Evolutionary conservation across 192 early-diverging fungal genomes (phyloP).

Genomic region (Backusella tuberculispora): DNA sequence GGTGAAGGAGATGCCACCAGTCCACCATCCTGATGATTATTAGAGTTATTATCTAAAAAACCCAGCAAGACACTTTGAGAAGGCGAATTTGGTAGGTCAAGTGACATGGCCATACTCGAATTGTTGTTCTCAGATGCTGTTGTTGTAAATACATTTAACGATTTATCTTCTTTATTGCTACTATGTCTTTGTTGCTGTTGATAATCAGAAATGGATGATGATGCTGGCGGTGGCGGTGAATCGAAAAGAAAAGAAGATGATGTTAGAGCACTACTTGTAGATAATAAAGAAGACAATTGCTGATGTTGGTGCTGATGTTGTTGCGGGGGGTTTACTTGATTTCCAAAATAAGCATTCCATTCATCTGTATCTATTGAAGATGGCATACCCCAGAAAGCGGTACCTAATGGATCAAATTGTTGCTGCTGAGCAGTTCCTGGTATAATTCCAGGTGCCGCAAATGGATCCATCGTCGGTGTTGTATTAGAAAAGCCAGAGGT

Average conservation of each 20-base stretch:
- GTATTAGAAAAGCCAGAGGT: not conserved
- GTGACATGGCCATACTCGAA: not conserved
- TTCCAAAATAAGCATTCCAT: constrained; percentile 34
- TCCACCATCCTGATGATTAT: not conserved
- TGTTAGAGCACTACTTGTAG: not conserved
- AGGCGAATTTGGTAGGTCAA: not conserved
- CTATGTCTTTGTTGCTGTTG: not conserved
- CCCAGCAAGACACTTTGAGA: constrained; percentile 2
- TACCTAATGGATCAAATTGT: constrained; percentile 28
- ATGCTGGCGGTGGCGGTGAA: not conserved
- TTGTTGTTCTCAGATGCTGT: not conserved
- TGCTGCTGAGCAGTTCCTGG: not conserved
- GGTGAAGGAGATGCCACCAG: not conserved
- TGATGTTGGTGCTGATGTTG: not conserved
- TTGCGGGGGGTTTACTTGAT: not conserved
- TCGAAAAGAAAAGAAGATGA: not conserved
- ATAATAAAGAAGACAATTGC: constrained; percentile 1
- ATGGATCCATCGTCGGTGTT: constrained; percentile 39
- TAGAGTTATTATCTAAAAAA: not conserved
- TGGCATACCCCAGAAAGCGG: constrained; percentile 33
- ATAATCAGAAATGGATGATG: not conserved
- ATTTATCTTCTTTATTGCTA: not conserved
- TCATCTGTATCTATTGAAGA: constrained; percentile 33
- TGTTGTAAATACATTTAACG: not conserved
- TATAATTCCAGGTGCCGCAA: constrained; percentile 39